Conservation (phyloP, 805 yeast species). For the Clavispora fructus region DNA sequence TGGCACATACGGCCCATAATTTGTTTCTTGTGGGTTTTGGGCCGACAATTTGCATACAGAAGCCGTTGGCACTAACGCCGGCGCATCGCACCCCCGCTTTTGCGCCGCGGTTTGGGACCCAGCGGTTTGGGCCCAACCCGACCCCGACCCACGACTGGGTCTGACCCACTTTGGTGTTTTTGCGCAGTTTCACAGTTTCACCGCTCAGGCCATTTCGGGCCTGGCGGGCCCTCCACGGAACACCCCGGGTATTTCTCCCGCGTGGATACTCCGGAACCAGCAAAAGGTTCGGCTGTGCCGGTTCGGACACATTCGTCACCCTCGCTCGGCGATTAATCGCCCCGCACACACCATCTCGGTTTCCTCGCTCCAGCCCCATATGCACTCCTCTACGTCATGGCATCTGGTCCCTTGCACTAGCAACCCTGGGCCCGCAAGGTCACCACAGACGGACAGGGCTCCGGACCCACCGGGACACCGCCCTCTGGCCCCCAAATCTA, state of each 20-base stretch:
- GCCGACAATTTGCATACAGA: neutral
- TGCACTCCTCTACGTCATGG: neutral
- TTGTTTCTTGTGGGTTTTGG: no score
- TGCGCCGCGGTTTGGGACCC: neutral
- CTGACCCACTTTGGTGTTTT: no score
- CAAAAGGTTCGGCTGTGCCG: neutral
- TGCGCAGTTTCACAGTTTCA: no score
- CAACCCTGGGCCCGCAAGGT: no score
- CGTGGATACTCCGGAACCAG: neutral
- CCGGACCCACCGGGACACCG: no score
- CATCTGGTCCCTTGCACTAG: neutral
- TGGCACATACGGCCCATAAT: no score
- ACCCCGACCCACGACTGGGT: no score
- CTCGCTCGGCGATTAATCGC: neutral
- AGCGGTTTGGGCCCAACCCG: neutral
- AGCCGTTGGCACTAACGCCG: neutral
- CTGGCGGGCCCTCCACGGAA: no score
- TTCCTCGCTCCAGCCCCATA: neutral
- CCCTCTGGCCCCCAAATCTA: no score
- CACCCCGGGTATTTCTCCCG: no score
- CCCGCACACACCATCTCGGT: neutral
- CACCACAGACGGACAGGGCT: no score
- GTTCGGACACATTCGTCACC: neutral
- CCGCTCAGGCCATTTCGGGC: no score
- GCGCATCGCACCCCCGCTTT: constrained; percentile 1